Base-by-base conservation (phyloP, 2,329 filamentous ascomycete genomes). In the Aotearoamyces nothofagi region DNA sequence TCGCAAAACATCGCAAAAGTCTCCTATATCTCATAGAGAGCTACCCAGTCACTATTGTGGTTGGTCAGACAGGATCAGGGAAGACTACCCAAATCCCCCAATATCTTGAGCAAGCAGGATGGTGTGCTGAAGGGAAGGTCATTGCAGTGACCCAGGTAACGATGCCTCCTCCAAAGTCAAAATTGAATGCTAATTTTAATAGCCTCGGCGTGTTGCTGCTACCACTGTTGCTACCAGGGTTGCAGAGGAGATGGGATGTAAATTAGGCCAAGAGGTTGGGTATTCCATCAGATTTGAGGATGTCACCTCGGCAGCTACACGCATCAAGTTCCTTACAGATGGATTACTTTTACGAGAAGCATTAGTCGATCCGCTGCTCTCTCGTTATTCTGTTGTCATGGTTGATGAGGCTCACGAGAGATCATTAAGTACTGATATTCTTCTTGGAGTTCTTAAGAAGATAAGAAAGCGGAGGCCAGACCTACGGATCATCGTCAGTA, bases 21-120 rank as follows among this genome's bases (percentile, higher is more conserved):
- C 60, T 98, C 2, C 66, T 94, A 2, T 96, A 93, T 53, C 65
- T 86, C 9, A 69, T 94, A 33, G 87, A 96, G 51, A 84, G 71
- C 5, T 71, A 72, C 38, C 77, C 80, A 0, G 77, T 96, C 33
- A 87, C 81, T 0, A 82, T 96, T 28, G 72, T 96, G 9, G 74
- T 96, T 31, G 90, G 87, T 6, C 84, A 94, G 49, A 96, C 90
- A 2, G 90, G 90, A 4, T 92, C 81, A 14, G 86, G 87, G 23
- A 96, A 96, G 55, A 93, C 86, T 2, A 96, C 90, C 0, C 90
- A 96, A 49, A 77, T 96, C 24, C 90, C 90, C 1, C 87, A 94
- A 43, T 96, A 79, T 44, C 66, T 96, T 9, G 76, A 92, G 33
- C 65, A 80, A 42, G 81, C 78, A 45, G 87, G 87, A 53, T 96